phyloP scores from a whole-genome alignment of 352 stramenopile genomes.

The Phytophthora brassicae region DNA sequence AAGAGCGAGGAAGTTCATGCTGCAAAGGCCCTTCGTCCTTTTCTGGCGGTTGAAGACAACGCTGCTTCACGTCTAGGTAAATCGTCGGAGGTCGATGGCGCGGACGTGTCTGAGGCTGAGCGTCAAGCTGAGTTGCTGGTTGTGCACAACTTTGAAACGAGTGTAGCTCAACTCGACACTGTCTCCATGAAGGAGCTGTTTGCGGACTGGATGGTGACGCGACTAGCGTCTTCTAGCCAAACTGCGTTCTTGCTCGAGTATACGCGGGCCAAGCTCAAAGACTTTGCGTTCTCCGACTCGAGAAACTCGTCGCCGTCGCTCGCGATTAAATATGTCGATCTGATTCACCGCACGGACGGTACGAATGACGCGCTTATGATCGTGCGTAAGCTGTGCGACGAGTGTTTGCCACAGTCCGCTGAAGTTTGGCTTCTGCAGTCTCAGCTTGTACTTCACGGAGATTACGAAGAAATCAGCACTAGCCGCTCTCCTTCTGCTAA shows the following conservation, averaged over 20 bases:
- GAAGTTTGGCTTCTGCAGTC: constrained; percentile 72
- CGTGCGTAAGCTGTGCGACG: constrained; percentile 44
- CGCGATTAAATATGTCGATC: constrained; percentile 62
- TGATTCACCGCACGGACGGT: constrained; percentile 70
- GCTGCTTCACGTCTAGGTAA: constrained; percentile 6
- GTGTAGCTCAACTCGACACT: constrained; percentile 42
- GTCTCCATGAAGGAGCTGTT: constrained; percentile 65
- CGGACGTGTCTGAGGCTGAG: constrained; percentile 35
- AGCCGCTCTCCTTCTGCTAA: constrained; percentile 37
- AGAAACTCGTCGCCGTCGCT: constrained; percentile 33
- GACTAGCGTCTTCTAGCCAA: constrained; percentile 43
- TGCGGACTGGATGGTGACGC: constrained; percentile 62
- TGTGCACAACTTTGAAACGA: constrained; percentile 65
- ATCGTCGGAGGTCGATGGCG: constrained; percentile 19
- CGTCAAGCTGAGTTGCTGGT: constrained; percentile 46
- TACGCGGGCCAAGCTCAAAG: constrained; percentile 53
- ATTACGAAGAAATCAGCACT: constrained; percentile 22
- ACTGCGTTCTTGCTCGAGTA: constrained; percentile 57
- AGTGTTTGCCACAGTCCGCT: constrained; percentile 34
- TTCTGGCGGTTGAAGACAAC: constrained; percentile 26
- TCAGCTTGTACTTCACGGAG: constrained; percentile 64
- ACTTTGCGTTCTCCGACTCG: constrained; percentile 35
- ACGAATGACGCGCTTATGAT: constrained; percentile 45
- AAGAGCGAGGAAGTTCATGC: constrained; percentile 55
- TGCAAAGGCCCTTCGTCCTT: constrained; percentile 55